A percentile compares a stretch with the other conserved stretches of the same genome.
Evolutionary conservation across 441 rosid genomes (phyloP).

Genomic region (Gossypium lobatum): DNA sequence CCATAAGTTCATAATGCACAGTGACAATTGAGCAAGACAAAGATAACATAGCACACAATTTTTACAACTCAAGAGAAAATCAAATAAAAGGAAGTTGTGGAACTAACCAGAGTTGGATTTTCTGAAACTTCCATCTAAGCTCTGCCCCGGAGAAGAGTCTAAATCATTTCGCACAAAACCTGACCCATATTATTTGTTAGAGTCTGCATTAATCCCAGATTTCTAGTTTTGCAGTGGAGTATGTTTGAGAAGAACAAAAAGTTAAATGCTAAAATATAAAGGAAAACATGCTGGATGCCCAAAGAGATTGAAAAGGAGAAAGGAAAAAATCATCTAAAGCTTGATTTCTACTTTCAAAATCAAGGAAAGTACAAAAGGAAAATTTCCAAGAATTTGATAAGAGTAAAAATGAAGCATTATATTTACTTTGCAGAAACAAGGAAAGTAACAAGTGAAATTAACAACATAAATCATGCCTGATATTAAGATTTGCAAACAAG

Average conservation of each 20-base stretch:
- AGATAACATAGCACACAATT: background rate
- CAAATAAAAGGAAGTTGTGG: conserved; percentile 3
- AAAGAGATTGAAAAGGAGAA: background rate
- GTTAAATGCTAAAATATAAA: conserved; percentile 1
- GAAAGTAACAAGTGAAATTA: background rate
- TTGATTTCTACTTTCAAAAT: background rate
- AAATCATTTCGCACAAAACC: conserved; percentile 36
- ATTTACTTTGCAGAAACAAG: background rate
- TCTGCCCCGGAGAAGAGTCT: conserved; percentile 36
- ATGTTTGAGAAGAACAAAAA: conserved; percentile 3
- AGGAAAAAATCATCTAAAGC: background rate
- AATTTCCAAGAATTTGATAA: background rate
- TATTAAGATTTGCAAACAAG: background rate
- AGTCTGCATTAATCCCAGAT: conserved; percentile 3
- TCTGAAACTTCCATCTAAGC: conserved; percentile 54
- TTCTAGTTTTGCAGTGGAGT: background rate
- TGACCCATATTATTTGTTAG: conserved; percentile 18
- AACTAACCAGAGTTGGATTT: conserved; percentile 52
- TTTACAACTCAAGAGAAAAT: background rate
- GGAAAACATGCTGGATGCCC: background rate
- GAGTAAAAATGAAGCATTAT: background rate
- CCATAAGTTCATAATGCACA: background rate
- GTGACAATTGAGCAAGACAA: conserved; percentile 1
- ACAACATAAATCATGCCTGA: background rate
- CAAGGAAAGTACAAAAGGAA: background rate